Evolutionary conservation across 345 rosid species (phyloP), one percentile per base, ranked within the genome.

Genomic region (Populus tremula): DNA sequence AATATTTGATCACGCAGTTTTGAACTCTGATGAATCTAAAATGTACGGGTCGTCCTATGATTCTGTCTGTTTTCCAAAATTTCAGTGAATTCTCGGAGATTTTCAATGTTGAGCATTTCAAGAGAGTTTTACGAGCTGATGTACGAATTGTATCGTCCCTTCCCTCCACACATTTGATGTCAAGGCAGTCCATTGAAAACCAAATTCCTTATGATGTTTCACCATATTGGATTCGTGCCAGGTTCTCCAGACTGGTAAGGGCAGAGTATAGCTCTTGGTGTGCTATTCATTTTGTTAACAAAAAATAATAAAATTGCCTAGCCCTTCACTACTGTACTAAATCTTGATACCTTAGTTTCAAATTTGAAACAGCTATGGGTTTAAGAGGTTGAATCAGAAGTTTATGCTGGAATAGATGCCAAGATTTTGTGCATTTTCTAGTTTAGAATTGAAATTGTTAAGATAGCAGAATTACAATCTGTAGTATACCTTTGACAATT

Each of bases 181-280:
- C 90, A 25, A 87, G 85, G 75, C 93, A 88, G 76, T 74, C 89
- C 20, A 82, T 89, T 18, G 86, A 87, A 67, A 83, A 82, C 65
- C 91, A 87, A 77, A 81, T 90, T 77, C 97, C 94, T 8, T 80
- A 79, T 43, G 86, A 85, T 76, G 87, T 90, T 69, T 85, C 92
- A 35, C 94, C 97, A 0, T 79, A 80, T 77, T 92, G 97, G 97
- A 84, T 90, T 77, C 92, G 94, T 13, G 85, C 94, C 61, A 88
- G 84, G 76, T 84, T 86, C 87, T 87, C 85, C 66, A 92, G 82
- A 82, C 81, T 70, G 84, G 92, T 90, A 73, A 45, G 78, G 2
- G 16, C 12, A 53, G 53, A 43, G n/a, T 68, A 21, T 53, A 3
- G 20, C 23, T n/a, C 41, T 20, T 64, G 23, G 3, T 16, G 6